Conservation (phyloP, 1,284 basidiomycete species). For the Malassezia nana region DNA sequence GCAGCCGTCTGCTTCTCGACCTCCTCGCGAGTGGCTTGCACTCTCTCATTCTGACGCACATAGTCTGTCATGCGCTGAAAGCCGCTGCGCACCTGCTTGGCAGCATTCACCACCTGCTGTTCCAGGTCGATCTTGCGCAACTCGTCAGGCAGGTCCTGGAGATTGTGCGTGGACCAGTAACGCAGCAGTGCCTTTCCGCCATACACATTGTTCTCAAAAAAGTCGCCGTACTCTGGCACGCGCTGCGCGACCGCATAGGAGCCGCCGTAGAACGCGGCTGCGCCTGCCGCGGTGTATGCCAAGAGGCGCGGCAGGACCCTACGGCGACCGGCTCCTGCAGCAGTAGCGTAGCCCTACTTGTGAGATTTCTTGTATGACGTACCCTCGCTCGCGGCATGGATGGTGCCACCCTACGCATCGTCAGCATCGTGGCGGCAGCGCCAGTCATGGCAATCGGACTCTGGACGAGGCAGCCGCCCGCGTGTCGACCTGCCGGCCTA, state of each 20-base stretch:
- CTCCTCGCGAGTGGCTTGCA: conserved; percentile 30
- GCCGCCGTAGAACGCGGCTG: conserved; percentile 38
- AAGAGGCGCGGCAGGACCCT: conserved; percentile 26
- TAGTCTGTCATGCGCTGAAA: conserved; percentile 40
- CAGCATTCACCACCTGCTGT: conserved; percentile 55
- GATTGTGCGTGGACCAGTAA: conserved; percentile 33
- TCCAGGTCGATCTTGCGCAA: conserved; percentile 27
- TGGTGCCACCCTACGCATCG: conserved; percentile 1
- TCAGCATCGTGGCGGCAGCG: conserved; percentile 13
- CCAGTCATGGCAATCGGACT: conserved; percentile 4
- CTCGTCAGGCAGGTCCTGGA: conserved; percentile 22
- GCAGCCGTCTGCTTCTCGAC: conserved; percentile 21
- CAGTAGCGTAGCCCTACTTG: neutral
- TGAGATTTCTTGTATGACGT: neutral
- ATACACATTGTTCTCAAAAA: conserved; percentile 70
- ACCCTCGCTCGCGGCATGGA: neutral
- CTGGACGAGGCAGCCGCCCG: conserved; percentile 4
- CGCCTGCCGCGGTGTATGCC: conserved; percentile 24
- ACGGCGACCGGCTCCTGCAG: conserved; percentile 3
- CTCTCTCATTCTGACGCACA: conserved; percentile 25
- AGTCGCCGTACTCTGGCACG: conserved; percentile 54
- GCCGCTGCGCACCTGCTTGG: conserved; percentile 53
- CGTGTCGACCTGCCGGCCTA: neutral
- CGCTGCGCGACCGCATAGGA: conserved; percentile 36
- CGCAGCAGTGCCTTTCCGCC: conserved; percentile 58